A percentile compares a stretch with the other conserved stretches of the same genome.
phyloP scores from a whole-genome alignment of 345 rosid species.

The Eucalyptus erythrocorys region DNA sequence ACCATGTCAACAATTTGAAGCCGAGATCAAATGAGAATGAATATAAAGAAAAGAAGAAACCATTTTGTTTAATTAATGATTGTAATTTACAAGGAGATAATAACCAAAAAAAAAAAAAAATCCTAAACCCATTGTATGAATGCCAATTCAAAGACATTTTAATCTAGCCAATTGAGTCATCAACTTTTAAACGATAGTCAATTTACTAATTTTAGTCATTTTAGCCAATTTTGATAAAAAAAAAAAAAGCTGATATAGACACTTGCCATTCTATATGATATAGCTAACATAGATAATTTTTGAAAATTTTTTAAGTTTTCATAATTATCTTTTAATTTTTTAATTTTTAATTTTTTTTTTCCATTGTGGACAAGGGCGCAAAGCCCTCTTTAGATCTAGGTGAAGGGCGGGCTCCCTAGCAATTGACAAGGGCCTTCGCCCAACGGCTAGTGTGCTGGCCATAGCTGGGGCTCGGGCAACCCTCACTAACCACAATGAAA shows the following conservation, averaged over 20 bases:
- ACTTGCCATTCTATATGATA: background rate
- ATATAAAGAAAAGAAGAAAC: background rate
- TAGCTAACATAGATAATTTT: background rate
- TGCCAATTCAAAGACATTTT: background rate
- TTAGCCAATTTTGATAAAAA: too few species aligned
- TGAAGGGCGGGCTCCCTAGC: background rate
- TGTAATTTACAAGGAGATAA: background rate
- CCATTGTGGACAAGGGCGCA: background rate
- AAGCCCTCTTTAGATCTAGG: background rate
- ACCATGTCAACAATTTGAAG: background rate
- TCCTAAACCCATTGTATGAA: background rate
- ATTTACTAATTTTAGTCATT: background rate
- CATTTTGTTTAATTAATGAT: background rate
- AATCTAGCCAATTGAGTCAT: background rate
- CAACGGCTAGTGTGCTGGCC: background rate
- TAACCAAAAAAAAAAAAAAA: too few species aligned
- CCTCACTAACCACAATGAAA: too few species aligned
- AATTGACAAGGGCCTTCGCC: background rate
- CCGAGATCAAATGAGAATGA: background rate
- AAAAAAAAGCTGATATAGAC: background rate
- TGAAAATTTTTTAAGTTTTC: too few species aligned
- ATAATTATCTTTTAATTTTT: background rate
- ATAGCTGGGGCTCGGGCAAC: background rate
- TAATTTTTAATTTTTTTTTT: too few species aligned
- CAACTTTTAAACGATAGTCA: too few species aligned